A percentile compares a stretch with the other conserved stretches of the same genome.
Conservation (phyloP, 306 rosid species). For the Ormosia semicastrata region DNA sequence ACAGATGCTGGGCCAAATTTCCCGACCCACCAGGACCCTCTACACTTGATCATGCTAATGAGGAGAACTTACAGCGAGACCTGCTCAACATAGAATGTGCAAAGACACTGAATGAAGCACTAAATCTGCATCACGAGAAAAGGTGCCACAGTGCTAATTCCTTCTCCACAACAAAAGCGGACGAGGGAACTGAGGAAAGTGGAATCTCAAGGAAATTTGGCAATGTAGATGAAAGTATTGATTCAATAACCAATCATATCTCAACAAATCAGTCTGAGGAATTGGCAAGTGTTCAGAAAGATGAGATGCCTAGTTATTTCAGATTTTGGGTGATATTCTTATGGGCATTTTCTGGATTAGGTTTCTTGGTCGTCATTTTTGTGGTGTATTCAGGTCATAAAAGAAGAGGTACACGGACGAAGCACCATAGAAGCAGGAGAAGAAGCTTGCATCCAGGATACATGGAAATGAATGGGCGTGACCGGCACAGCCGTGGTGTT, state of each 20-base stretch:
- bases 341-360: constrained; percentile 81
- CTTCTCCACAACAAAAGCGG: constrained; percentile 35
- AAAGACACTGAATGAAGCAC: constrained; percentile 76
- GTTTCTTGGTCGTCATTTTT: constrained; percentile 56
- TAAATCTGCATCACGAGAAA: constrained; percentile 64
- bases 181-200: constrained; percentile 29
- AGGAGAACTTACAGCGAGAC: constrained; percentile 45
- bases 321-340: constrained; percentile 74
- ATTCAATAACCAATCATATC: constrained; percentile 22
- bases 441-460: constrained; percentile 56
- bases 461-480: constrained; percentile 62
- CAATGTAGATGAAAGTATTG: constrained; percentile 33
- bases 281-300: constrained; percentile 33
- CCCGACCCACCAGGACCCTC: constrained; percentile 80
- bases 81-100: constrained; percentile 87
- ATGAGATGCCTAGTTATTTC: constrained; percentile 62
- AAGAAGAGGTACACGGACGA: constrained; percentile 56
- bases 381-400: constrained; percentile 57
- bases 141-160: constrained; percentile 56
- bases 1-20: constrained; percentile 84
- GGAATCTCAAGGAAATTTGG: constrained; percentile 53
- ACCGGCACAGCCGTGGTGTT: constrained; percentile 45
- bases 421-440: constrained; percentile 63
- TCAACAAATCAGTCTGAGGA: constrained; percentile 36
- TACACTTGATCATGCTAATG: constrained; percentile 42